Percentiles rank a stretch among this genome's conserved stretches.
These are phyloP conservation scores for Raphanus raphanistrum DNA, from an alignment of 345 rosid genomes.

Conservation along the genomic window DNA sequence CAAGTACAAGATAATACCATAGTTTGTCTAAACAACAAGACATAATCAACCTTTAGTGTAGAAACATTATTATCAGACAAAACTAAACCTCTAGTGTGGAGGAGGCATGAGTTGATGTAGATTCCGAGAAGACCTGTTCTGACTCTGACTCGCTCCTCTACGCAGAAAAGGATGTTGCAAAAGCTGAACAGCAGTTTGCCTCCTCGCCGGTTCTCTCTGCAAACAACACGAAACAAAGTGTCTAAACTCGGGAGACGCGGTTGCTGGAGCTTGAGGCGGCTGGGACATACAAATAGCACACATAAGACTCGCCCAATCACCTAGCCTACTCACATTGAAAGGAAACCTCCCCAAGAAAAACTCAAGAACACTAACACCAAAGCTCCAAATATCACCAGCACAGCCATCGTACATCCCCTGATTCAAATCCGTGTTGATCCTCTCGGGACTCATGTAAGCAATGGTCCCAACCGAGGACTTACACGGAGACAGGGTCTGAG, in stretches of 20 bases:
- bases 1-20: background rate
- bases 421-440: slow-evolving; percentile 93
- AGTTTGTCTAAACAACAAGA: background rate
- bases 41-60: background rate
- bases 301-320: slow-evolving; percentile 97
- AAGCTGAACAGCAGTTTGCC: slow-evolving; percentile 64
- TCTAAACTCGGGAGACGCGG: slow-evolving; percentile 68
- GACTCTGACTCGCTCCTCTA: slow-evolving; percentile 45
- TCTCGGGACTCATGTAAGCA: slow-evolving; percentile 96
- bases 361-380: slow-evolving; percentile 86
- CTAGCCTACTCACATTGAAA: slow-evolving; percentile 65
- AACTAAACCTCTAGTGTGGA: slow-evolving; percentile 42
- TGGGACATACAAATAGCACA: slow-evolving; percentile 83
- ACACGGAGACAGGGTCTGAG: slow-evolving; percentile 96
- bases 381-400: slow-evolving; percentile 92
- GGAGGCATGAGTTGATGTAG: slow-evolving; percentile 79
- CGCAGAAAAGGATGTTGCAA: slow-evolving; percentile 75
- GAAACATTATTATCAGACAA: slow-evolving; percentile 1
- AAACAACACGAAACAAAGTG: slow-evolving; percentile 71
- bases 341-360: slow-evolving; percentile 87
- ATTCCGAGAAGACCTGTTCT: slow-evolving; percentile 53
- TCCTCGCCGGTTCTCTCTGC: slow-evolving; percentile 77
- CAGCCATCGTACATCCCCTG: slow-evolving; percentile 73
- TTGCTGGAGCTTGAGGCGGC: slow-evolving; percentile 80
- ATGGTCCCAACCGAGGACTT: slow-evolving; percentile 92